Base-by-base conservation (phyloP, 108 stramenopile genomes). In the Skeletonema tropicum region DNA sequence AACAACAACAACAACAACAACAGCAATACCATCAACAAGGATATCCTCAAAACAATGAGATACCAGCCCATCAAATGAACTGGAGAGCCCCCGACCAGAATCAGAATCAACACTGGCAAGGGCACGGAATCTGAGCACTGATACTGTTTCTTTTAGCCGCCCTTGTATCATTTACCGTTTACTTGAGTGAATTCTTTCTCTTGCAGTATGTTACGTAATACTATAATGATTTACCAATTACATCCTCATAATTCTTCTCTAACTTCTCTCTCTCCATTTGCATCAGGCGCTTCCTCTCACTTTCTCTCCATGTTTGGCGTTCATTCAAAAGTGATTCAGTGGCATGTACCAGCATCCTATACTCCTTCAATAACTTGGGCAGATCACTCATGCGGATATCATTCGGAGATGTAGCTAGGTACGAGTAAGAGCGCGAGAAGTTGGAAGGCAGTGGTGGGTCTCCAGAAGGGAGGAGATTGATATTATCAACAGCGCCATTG, bases 341-440 rank as follows among this genome's bases (percentile, higher is more conserved):
- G 4, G 83, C 75, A 57, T 90, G 82, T 33, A 90, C 94, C 49
- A 94, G 57, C 85, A 87, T 89, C 65, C 82, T 77, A 68, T 94
- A 94, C 73, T 94, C 94, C 19, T 87, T 74, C 46, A 94, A 41
- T 21, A 94, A 65, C 38, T 82, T 29, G 0, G 90, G 86, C 29
- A 94, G 63, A 76, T 94, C 94, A 11, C 83, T 69, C 45, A 94
- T 46, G 25, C 85, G 76, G 64, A 94, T 82, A 78, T 91, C 85
- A 41, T 91, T 83, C 6, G 90, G 89, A 35, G 74, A 82, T 4
- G 85, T 52, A 7, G 84, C 66, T 29, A 94, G 70, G 68, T 84
- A 94, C 0, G 88, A 79, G 64, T 94, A 94, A 35, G 89, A 80
- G 25, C 91, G 84, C 4, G 60, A 68, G 71, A 90, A 90, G 57